Percentiles rank a stretch among this genome's conserved stretches.
Evolutionary conservation across 352 stramenopile species (phyloP).

Genomic region (Bremia lactucae): DNA sequence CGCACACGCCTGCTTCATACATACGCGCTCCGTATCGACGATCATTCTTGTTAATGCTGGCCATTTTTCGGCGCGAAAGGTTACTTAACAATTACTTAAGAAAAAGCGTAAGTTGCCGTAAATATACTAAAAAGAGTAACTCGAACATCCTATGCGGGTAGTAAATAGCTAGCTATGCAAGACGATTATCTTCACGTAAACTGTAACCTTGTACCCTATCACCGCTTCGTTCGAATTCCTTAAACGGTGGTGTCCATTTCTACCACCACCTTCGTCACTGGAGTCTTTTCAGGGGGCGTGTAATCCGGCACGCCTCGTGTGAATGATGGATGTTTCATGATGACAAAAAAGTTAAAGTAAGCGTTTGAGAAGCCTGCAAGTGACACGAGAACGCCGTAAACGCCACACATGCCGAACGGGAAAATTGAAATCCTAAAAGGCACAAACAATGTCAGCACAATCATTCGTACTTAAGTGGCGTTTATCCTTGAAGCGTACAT

Average conservation of each 20-base stretch:
- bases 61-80: too few relatives aligned
- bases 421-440: conserved; percentile 79
- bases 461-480: conserved; percentile 2
- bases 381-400: conserved; percentile 74
- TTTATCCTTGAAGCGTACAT: conserved; percentile 36
- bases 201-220: too few relatives aligned
- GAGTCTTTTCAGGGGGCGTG: conserved; percentile 48
- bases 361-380: conserved; percentile 70
- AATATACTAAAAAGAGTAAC: too few relatives aligned
- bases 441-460: neutral
- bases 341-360: conserved; percentile 88
- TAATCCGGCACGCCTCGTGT: conserved; percentile 78
- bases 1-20: conserved; percentile 64
- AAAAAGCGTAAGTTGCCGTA: too few relatives aligned
- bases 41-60: conserved; percentile 8
- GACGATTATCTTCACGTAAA: too few relatives aligned
- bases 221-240: too few relatives aligned
- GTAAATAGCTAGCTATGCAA: too few relatives aligned
- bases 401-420: conserved; percentile 72
- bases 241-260: conserved; percentile 30
- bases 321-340: conserved; percentile 83
- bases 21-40: conserved; percentile 30
- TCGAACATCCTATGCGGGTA: too few relatives aligned
- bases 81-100: too few relatives aligned
- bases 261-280: conserved; percentile 14